Evolutionary conservation across 2,329 filamentous ascomycete species (phyloP).

Genomic region (Hymenotorrendiella dingleyae): DNA sequence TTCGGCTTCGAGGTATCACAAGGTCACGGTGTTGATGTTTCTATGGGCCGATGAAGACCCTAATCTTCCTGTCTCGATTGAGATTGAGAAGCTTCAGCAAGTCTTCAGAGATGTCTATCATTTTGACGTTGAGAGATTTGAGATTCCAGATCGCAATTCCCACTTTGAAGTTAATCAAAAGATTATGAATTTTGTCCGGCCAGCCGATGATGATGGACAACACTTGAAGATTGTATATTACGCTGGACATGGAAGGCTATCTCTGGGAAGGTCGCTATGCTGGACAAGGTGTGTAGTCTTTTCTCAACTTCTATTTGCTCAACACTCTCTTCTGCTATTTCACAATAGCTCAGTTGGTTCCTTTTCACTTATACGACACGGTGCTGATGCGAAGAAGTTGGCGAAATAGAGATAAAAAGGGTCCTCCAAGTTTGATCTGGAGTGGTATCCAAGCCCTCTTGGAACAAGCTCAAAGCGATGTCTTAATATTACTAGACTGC

Average conservation of each 20-base stretch:
- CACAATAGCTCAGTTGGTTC: too few relatives aligned
- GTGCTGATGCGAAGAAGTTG: background rate
- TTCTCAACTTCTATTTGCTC: background rate
- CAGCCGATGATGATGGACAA: background rate
- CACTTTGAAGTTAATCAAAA: constrained; percentile 3
- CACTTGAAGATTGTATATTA: constrained; percentile 12
- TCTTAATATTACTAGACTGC: constrained; percentile 9
- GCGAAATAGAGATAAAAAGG: background rate
- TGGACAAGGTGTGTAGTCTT: constrained; percentile 1
- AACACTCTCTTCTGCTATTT: too few relatives aligned
- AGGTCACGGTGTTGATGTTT: constrained; percentile 6
- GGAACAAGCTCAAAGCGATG: constrained; percentile 7
- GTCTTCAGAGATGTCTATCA: constrained; percentile 6
- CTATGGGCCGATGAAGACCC: constrained; percentile 4
- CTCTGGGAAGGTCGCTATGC: background rate
- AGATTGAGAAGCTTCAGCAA: background rate
- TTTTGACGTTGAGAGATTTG: constrained; percentile 6
- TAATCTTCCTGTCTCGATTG: background rate
- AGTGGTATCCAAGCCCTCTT: constrained; percentile 5
- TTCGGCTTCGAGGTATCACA: background rate
- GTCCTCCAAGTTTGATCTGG: constrained; percentile 4
- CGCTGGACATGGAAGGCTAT: constrained; percentile 2
- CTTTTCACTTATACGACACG: background rate
- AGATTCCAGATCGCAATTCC: constrained; percentile 4
- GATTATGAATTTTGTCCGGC: constrained; percentile 1